Evolutionary conservation across 768 basidiomycete genomes (phyloP).

Genomic region (Termitomyces sp.): DNA sequence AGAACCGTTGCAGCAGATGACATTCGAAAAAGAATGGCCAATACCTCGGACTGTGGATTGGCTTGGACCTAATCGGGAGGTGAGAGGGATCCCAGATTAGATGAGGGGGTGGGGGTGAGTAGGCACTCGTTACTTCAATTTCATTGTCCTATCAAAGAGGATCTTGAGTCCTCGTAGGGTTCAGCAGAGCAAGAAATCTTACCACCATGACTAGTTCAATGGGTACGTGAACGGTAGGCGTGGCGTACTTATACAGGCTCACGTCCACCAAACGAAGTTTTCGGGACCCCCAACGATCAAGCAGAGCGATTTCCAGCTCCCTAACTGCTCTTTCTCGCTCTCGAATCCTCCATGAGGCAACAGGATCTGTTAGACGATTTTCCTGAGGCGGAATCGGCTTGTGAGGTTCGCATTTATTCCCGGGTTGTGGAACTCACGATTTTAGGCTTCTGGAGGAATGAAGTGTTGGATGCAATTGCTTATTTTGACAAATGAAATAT

Average conservation of each 20-base stretch:
- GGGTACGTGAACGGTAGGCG: background rate
- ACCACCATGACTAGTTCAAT: constrained; percentile 15
- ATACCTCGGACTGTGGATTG: constrained; percentile 2
- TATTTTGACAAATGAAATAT: background rate
- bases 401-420: background rate
- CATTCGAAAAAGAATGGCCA: background rate
- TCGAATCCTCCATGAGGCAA: background rate
- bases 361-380: too few relatives aligned
- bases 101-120: background rate
- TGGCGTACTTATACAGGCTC: constrained; percentile 9
- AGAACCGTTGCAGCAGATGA: background rate
- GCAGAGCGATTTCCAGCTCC: background rate
- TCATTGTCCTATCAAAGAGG: background rate
- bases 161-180: background rate
- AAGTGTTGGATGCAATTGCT: background rate
- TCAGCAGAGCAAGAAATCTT: background rate
- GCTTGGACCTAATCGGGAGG: background rate
- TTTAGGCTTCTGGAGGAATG: too few relatives aligned
- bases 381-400: too few relatives aligned
- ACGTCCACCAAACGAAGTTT: background rate
- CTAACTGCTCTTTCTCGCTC: background rate
- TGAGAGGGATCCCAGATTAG: background rate
- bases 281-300: background rate
- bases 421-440: background rate
- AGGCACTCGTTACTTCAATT: background rate